These are phyloP conservation scores for Fusarium sp. DNA, from an alignment of 2,329 filamentous ascomycete genomes.

Conservation along the genomic window DNA sequence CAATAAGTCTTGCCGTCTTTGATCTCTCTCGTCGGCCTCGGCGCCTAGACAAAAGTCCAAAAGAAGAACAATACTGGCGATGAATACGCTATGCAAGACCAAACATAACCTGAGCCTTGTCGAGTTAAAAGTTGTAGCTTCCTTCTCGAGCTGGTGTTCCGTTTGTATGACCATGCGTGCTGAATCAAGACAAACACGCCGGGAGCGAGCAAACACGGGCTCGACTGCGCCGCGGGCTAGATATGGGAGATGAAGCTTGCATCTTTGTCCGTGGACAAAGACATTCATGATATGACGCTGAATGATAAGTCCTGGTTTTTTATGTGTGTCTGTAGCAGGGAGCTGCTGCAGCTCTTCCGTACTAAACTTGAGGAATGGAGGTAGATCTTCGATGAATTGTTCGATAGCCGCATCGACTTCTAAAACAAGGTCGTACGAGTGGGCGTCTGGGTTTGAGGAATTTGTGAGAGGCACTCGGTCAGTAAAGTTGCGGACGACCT, in stretches of 20 bases:
- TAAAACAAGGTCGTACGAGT: constrained; percentile 49
- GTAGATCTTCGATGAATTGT: constrained; percentile 45
- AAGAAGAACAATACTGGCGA: constrained; percentile 51
- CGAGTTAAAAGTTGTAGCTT: constrained; percentile 44
- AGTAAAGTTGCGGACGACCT: constrained; percentile 51
- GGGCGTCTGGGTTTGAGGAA: constrained; percentile 45
- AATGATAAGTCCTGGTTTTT: constrained; percentile 42
- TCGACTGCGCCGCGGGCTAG: constrained; percentile 51
- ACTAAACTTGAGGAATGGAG: constrained; percentile 46
- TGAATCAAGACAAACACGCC: constrained; percentile 48
- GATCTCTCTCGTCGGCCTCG: constrained; percentile 39
- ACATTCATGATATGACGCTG: constrained; percentile 51
- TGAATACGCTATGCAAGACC: constrained; percentile 50
- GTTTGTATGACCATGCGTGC: constrained; percentile 49
- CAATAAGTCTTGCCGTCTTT: constrained; percentile 43
- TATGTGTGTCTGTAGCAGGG: constrained; percentile 38
- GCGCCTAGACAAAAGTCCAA: constrained; percentile 49
- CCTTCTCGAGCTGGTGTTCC: constrained; percentile 46
- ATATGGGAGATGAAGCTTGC: constrained; percentile 52
- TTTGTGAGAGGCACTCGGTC: constrained; percentile 48
- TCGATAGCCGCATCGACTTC: constrained; percentile 50
- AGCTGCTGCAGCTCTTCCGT: constrained; percentile 33
- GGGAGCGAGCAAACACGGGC: constrained; percentile 49
- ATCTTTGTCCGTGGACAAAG: constrained; percentile 50
- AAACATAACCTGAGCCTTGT: constrained; percentile 48